Conservation (phyloP, 495 filamentous ascomycete genomes). For the Talaromyces borbonicus region DNA sequence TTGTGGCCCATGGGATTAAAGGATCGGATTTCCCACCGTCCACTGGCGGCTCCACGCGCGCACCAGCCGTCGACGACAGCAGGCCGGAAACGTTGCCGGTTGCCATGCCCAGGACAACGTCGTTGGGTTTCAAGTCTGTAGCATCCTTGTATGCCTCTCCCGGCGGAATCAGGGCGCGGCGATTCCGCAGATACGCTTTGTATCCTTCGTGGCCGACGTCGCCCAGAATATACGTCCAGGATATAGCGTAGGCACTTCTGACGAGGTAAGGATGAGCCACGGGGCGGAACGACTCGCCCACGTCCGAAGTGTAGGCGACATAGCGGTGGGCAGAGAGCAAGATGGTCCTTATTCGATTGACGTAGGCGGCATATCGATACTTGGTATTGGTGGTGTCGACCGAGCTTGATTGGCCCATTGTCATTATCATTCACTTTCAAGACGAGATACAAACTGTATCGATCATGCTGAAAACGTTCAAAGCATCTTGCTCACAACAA, state of each 20-base stretch:
- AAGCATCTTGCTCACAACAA: conserved; percentile 4
- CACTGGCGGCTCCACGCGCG: conserved; percentile 4
- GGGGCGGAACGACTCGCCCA: conserved; percentile 93
- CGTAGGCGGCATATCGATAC: conserved; percentile 89
- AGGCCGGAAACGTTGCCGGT: conserved; percentile 25
- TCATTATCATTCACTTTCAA: conserved; percentile 7
- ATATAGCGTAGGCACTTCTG: conserved; percentile 75
- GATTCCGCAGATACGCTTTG: conserved; percentile 82
- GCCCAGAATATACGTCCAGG: conserved; percentile 84
- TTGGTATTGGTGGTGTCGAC: conserved; percentile 74
- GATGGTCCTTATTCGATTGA: conserved; percentile 75
- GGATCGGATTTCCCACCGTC: conserved; percentile 10
- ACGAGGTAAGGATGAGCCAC: conserved; percentile 80
- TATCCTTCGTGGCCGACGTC: conserved; percentile 93
- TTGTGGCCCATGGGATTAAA: conserved; percentile 23
- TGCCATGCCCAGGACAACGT: conserved; percentile 30
- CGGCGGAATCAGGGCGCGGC: conserved; percentile 36
- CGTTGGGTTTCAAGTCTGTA: conserved; percentile 17
- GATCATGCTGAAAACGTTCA: too few relatives aligned
- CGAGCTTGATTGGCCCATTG: conserved; percentile 44
- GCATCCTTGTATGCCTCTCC: conserved; percentile 36
- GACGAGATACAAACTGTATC: too few relatives aligned
- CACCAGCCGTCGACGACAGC: conserved; percentile 10
- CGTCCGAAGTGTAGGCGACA: conserved; percentile 94
- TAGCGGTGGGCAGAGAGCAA: conserved; percentile 88